Percentiles rank a stretch among this genome's conserved stretches.
phyloP scores from a whole-genome alignment of 2,329 filamentous ascomycete genomes.

The Microdochium nivale region DNA sequence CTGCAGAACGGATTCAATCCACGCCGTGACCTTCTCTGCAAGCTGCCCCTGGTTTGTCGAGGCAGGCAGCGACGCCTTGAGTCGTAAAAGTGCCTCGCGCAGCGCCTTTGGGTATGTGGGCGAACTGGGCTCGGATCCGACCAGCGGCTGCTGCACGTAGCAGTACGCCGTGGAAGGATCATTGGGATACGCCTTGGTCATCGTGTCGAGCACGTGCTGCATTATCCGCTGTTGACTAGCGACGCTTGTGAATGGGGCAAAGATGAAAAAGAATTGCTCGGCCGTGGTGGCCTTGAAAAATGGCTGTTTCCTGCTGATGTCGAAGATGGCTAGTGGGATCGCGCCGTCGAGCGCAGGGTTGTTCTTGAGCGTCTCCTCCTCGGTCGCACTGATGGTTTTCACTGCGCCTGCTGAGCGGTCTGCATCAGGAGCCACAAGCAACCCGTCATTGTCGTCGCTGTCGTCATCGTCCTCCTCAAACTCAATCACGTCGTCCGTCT shows the following conservation, averaged over 20 bases:
- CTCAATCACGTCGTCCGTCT: slow-evolving; percentile 37
- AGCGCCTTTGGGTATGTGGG: slow-evolving; percentile 67
- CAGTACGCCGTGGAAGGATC: slow-evolving; percentile 60
- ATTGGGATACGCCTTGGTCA: slow-evolving; percentile 51
- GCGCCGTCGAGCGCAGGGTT: slow-evolving; percentile 87
- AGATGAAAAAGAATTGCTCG: slow-evolving; percentile 72
- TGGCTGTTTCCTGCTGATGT: slow-evolving; percentile 72
- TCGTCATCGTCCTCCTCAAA: slow-evolving; percentile 35
- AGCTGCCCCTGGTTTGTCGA: slow-evolving; percentile 37
- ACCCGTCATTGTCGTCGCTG: slow-evolving; percentile 30
- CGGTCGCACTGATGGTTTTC: slow-evolving; percentile 38
- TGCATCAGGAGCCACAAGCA: slow-evolving; percentile 34
- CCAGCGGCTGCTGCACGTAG: slow-evolving; percentile 60
- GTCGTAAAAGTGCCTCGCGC: slow-evolving; percentile 50
- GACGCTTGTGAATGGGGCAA: slow-evolving; percentile 59
- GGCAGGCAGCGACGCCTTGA: slow-evolving; percentile 43
- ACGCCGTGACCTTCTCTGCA: slow-evolving; percentile 38
- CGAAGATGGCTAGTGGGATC: slow-evolving; percentile 87
- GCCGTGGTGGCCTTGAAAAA: slow-evolving; percentile 59
- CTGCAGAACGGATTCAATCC: slow-evolving; percentile 45
- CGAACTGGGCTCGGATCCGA: slow-evolving; percentile 54
- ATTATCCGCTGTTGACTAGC: slow-evolving; percentile 59
- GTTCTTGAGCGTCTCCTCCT: slow-evolving; percentile 47
- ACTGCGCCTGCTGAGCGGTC: slow-evolving; percentile 23
- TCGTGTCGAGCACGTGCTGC: slow-evolving; percentile 60